phyloP scores from a whole-genome alignment of 1,284 basidiomycete genomes.

The Athelia psychrophila region DNA sequence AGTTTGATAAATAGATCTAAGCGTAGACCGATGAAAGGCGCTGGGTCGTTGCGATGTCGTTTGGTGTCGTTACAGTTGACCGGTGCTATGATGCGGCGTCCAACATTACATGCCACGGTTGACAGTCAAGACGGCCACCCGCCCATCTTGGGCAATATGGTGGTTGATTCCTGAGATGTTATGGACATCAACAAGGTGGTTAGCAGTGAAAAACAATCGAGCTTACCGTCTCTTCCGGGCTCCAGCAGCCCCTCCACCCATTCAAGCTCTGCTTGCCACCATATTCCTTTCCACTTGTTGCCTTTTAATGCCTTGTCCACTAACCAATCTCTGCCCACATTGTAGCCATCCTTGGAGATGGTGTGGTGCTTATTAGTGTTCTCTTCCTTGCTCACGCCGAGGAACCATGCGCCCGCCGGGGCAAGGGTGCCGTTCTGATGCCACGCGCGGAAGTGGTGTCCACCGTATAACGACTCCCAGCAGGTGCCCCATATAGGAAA shows the following conservation, averaged over 20 bases:
- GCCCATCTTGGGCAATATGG: slow-evolving; percentile 74
- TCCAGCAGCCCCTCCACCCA: slow-evolving; percentile 67
- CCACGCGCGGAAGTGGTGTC: slow-evolving; percentile 67
- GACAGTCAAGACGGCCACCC: slow-evolving; percentile 73
- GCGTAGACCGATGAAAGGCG: no score
- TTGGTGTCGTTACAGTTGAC: no score
- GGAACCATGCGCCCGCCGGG: slow-evolving; percentile 66
- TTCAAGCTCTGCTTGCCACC: slow-evolving; percentile 72
- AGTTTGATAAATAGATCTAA: no score
- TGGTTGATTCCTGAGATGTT: slow-evolving; percentile 65
- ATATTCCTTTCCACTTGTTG: slow-evolving; percentile 56
- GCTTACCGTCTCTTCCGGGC: slow-evolving; percentile 57
- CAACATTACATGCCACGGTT: slow-evolving; percentile 20
- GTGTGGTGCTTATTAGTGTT: slow-evolving; percentile 65
- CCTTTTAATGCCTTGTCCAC: slow-evolving; percentile 62
- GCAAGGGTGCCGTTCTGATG: slow-evolving; percentile 68
- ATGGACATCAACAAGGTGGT: slow-evolving; percentile 1
- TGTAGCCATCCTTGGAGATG: slow-evolving; percentile 75
- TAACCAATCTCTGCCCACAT: slow-evolving; percentile 72
- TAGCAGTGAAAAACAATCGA: slow-evolving; percentile 10
- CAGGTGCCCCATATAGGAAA: slow-evolving; percentile 67
- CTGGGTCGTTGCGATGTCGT: no score
- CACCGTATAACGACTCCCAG: slow-evolving; percentile 68
- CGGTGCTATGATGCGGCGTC: no score
- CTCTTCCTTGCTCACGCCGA: slow-evolving; percentile 71